phyloP scores from a whole-genome alignment of 768 basidiomycete genomes.

The Hortiboletus flavorubellus region DNA sequence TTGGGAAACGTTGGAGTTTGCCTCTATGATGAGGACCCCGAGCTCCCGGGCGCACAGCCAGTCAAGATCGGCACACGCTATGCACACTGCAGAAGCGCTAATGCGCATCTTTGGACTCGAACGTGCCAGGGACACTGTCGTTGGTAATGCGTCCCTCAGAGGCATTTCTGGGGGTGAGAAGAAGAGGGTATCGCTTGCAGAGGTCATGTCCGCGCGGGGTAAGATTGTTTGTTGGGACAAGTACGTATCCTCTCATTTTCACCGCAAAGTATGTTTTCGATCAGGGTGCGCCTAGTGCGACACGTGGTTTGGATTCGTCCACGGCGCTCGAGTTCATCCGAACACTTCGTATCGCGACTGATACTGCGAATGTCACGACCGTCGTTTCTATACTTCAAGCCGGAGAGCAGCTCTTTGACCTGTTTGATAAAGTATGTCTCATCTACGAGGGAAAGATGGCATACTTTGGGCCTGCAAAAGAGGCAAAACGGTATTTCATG shows the following conservation, averaged over 20 bases:
- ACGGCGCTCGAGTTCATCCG: conserved; percentile 73
- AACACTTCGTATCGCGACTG: conserved; percentile 61
- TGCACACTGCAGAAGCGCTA: conserved; percentile 42
- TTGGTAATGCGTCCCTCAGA: conserved; percentile 74
- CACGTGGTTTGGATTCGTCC: conserved; percentile 61
- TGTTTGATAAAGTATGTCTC: conserved; percentile 52
- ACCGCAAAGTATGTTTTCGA: background rate
- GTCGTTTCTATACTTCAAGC: conserved; percentile 88
- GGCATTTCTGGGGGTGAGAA: conserved; percentile 77
- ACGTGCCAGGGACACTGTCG: conserved; percentile 66
- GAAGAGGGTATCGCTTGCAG: conserved; percentile 81
- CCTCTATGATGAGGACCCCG: conserved; percentile 47
- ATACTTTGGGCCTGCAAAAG: conserved; percentile 3
- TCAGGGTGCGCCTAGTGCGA: conserved; percentile 43
- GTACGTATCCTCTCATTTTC: conserved; percentile 33
- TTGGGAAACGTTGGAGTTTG: conserved; percentile 47
- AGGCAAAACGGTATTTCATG: conserved; percentile 1
- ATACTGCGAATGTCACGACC: conserved; percentile 51
- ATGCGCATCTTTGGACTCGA: conserved; percentile 72
- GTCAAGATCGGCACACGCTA: conserved; percentile 31
- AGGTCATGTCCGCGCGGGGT: conserved; percentile 61
- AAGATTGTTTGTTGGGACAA: conserved; percentile 76
- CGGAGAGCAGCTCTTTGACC: conserved; percentile 58
- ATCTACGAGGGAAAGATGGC: conserved; percentile 8
- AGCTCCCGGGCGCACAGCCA: conserved; percentile 20